Percentiles rank a stretch among this genome's conserved stretches.
phyloP scores from a whole-genome alignment of 805 yeast species.

The Candida sphagnicola region DNA sequence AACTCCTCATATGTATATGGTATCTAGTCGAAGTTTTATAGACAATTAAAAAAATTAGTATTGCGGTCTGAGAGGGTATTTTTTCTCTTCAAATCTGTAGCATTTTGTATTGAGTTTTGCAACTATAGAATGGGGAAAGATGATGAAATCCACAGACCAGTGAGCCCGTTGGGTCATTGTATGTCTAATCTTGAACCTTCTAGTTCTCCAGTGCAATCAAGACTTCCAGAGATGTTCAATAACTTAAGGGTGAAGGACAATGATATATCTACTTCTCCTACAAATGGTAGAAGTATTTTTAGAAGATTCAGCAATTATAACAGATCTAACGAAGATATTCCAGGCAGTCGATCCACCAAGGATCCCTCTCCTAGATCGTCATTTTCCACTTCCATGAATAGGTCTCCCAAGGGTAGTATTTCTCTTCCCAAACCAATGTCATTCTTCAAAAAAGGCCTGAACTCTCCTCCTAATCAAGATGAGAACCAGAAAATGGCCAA shows the following conservation, averaged over 20 bases:
- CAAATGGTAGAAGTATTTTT: constrained; percentile 7
- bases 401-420: constrained; percentile 1
- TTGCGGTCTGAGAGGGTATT: not conserved
- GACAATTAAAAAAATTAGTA: not conserved
- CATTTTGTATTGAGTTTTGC: not conserved
- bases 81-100: not conserved
- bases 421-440: constrained; percentile 1
- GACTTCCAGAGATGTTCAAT: constrained; percentile 17
- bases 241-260: constrained; percentile 19
- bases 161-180: not conserved
- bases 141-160: not conserved
- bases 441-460: constrained; percentile 4
- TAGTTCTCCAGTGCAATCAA: constrained; percentile 20
- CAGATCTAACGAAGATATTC: constrained; percentile 2
- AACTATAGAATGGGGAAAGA: not conserved
- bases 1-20: not conserved
- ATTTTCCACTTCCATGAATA: not conserved
- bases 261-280: not conserved
- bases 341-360: not conserved
- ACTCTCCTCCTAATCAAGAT: constrained; percentile 4
- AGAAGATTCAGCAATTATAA: constrained; percentile 9
- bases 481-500: constrained; percentile 9
- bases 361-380: not conserved
- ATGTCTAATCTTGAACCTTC: not conserved
- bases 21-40: not conserved